phyloP scores from a whole-genome alignment of 2,329 filamentous ascomycete species.

The Aspergillus tanneri region DNA sequence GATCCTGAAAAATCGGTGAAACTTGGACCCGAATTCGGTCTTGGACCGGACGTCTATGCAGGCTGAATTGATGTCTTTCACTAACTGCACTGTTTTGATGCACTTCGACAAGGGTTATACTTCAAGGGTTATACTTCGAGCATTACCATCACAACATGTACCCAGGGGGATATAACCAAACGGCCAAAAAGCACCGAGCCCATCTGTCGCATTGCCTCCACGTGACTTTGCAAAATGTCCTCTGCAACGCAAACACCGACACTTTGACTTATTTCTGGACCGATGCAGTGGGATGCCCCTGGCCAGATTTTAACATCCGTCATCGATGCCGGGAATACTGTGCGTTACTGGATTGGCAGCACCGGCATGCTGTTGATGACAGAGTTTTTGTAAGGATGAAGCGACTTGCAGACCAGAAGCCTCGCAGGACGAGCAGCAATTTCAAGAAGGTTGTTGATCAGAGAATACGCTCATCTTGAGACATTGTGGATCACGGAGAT shows the following conservation, averaged over 20 bases:
- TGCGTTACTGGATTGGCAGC: slow-evolving; percentile 4
- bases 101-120: slow-evolving; percentile 5
- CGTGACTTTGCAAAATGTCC: slow-evolving; percentile 1
- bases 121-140: slow-evolving; percentile 6
- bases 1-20: slow-evolving; percentile 1
- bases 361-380: not conserved
- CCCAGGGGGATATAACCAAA: not conserved
- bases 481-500: not conserved
- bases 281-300: not conserved
- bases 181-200: not conserved
- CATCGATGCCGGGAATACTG: not conserved
- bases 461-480: not conserved
- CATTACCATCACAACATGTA: slow-evolving; percentile 2
- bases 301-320: slow-evolving; percentile 4
- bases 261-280: not conserved
- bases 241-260: slow-evolving; percentile 2
- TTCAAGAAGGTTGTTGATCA: not conserved
- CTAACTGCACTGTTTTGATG: slow-evolving; percentile 9
- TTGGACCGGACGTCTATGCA: slow-evolving; percentile 4
- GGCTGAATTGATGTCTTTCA: slow-evolving; percentile 8
- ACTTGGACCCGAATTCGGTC: slow-evolving; percentile 3
- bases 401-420: not conserved
- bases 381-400: not conserved
- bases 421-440: not conserved
- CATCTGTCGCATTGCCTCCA: slow-evolving; percentile 3